Conservation (phyloP, 441 rosid genomes). For the Kokia cookei region DNA sequence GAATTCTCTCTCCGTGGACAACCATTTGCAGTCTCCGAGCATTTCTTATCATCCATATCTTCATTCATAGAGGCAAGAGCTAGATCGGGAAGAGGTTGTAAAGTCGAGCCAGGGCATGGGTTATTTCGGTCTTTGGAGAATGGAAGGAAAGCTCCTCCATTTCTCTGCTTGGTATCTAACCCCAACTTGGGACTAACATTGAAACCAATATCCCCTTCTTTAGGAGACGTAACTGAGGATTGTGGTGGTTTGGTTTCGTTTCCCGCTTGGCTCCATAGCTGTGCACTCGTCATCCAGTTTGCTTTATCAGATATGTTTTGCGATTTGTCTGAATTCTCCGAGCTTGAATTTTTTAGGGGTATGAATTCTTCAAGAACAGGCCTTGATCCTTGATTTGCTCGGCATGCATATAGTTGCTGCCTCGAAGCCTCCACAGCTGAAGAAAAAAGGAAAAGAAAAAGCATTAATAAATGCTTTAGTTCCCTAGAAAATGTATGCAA, state of each 20-base stretch:
- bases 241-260: conserved; percentile 45
- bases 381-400: conserved; percentile 55
- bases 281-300: conserved; percentile 92
- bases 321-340: conserved; percentile 36
- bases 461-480: conserved; percentile 16
- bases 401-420: conserved; percentile 64
- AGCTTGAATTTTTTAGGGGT: conserved; percentile 54
- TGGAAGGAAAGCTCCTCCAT: conserved; percentile 90
- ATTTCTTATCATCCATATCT: conserved; percentile 43
- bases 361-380: conserved; percentile 96
- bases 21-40: conserved; percentile 27
- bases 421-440: conserved; percentile 87
- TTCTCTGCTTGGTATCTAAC: conserved; percentile 58
- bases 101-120: conserved; percentile 24
- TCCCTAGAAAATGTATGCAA: conserved; percentile 16
- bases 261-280: conserved; percentile 81
- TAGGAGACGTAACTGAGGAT: conserved; percentile 22
- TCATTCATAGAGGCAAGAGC: conserved; percentile 50
- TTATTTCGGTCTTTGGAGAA: conserved; percentile 65
- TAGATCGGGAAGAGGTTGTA: conserved; percentile 44
- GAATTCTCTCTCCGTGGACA: conserved; percentile 24
- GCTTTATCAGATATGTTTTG: conserved; percentile 49
- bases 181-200: conserved; percentile 50
- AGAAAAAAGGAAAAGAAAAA: background rate
- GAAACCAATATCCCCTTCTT: conserved; percentile 49